Evolutionary conservation across 257 asterid species (phyloP).

Genomic region (Salvia hispanica): DNA sequence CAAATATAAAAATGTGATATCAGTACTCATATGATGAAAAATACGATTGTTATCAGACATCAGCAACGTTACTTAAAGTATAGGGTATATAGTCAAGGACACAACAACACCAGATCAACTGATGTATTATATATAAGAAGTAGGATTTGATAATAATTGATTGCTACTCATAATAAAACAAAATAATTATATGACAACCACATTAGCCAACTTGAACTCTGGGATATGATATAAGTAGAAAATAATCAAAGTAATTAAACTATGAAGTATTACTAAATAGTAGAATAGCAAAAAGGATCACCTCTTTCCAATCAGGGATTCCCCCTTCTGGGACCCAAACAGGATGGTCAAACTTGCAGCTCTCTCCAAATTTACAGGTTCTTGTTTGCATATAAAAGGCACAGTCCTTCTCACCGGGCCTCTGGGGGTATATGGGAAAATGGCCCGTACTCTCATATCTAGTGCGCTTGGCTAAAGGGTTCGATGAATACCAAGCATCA

Average conservation of each 20-base stretch:
- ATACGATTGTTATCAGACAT: constrained; percentile 26
- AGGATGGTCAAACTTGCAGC: constrained; percentile 99
- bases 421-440: constrained; percentile 97
- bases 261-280: constrained; percentile 38
- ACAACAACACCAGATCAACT: constrained; percentile 18
- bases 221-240: constrained; percentile 31
- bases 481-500: constrained; percentile 92
- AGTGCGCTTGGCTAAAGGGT: constrained; percentile 94
- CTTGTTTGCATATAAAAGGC: constrained; percentile 99
- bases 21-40: constrained; percentile 22
- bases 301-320: constrained; percentile 99
- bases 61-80: constrained; percentile 10
- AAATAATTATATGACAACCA: constrained; percentile 26
- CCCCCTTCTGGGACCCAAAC: constrained; percentile 99
- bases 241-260: constrained; percentile 29
- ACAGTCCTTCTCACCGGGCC: constrained; percentile 99
- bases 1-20: constrained; percentile 9
- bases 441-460: constrained; percentile 87
- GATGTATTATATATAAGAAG: constrained; percentile 19
- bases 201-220: constrained; percentile 29
- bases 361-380: constrained; percentile 96
- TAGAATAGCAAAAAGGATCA: constrained; percentile 64
- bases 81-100: background rate
- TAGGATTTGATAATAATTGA: constrained; percentile 27
- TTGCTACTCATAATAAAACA: constrained; percentile 20